Evolutionary conservation across 108 stramenopile species (phyloP).

Genomic region (Pseudonitzschia multiseries): DNA sequence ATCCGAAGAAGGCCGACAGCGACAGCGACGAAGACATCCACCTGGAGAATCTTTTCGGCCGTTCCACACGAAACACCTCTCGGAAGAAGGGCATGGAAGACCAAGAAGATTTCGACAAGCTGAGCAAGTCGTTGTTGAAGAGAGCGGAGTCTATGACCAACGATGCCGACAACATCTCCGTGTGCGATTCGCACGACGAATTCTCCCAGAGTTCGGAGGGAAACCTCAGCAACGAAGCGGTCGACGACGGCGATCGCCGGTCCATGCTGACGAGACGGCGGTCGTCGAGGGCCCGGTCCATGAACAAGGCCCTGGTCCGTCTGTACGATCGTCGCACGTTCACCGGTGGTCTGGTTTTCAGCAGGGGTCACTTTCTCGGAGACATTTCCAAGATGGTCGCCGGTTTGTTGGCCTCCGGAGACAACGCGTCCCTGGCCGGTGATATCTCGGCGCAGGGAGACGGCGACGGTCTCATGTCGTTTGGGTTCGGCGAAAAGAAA

Average conservation of each 20-base stretch:
- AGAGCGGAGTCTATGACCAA: constrained; percentile 45
- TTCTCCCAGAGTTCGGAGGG: constrained; percentile 20
- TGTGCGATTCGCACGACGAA: constrained; percentile 31
- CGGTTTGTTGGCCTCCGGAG: constrained; percentile 52
- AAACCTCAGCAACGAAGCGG: constrained; percentile 30
- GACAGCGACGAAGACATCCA: constrained; percentile 40
- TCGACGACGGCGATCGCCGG: constrained; percentile 21
- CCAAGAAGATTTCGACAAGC: constrained; percentile 54
- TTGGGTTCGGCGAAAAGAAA: constrained; percentile 51
- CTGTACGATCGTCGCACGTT: constrained; percentile 78
- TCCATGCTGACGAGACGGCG: constrained; percentile 35
- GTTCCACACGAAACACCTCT: constrained; percentile 8
- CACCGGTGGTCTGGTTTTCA: constrained; percentile 80
- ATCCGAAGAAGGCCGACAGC: constrained; percentile 16
- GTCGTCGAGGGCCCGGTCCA: constrained; percentile 67
- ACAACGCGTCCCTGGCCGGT: constrained; percentile 16
- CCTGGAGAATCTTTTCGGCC: constrained; percentile 45
- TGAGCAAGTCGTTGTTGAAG: constrained; percentile 61
- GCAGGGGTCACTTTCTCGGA: constrained; percentile 84
- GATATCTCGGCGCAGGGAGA: constrained; percentile 8
- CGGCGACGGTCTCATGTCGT: constrained; percentile 21
- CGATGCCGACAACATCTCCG: constrained; percentile 24
- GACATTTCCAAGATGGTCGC: constrained; percentile 88
- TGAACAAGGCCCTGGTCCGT: constrained; percentile 80
- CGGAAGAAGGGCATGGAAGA: constrained; percentile 31